Base-by-base conservation (phyloP, 2,329 filamentous ascomycete genomes). In the Aspergillus texensis region DNA sequence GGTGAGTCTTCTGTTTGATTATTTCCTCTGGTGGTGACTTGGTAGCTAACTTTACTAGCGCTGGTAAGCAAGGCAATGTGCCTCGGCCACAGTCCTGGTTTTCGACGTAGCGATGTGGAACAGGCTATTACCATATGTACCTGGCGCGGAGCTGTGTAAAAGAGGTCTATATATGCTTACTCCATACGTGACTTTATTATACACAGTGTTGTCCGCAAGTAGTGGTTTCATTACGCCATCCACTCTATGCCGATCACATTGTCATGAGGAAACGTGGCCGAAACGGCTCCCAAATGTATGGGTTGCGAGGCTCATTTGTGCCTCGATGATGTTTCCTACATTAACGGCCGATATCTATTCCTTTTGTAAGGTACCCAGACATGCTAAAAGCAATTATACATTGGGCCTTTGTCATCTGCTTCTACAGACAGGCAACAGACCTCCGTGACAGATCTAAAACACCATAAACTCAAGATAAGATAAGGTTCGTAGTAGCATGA, bases 81-180 rank as follows among this genome's bases (percentile, higher is more conserved):
- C 57, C 61, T 68, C 34, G 65, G 66, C 5, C 60, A 63, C 5
- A 65, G 64, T 55, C 66, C 65, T 5, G 65, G 66, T 12, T 67
- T 67, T 45, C 63, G 53, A 54, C 57, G 58, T 32, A 60, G 39
- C 12, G 65, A 68, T 46, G 66, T 68, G n/a, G 66, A 68, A 24
- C 34, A 32, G 14, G 66, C 66, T 46, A 61, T 62, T 14, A 12
- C 6, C n/a, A 21, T 24, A 12, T 46, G n/a, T 11, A 46, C 43
- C 43, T 46, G 43, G 43, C n/a, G 11, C 11, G 5, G 21, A 21
- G 12, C n/a, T 5, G 2, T 21, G 11, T 46, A 3, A 46, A 21
- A 24, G 0, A 10, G n/a, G 12, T 46, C 4, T 46, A 6, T 41
- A 19, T 8, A 41, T 19, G 3, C 16, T 41, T 41, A 41, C 6